Base-by-base conservation (phyloP, 306 rosid genomes). In the Nissolia schottii region DNA sequence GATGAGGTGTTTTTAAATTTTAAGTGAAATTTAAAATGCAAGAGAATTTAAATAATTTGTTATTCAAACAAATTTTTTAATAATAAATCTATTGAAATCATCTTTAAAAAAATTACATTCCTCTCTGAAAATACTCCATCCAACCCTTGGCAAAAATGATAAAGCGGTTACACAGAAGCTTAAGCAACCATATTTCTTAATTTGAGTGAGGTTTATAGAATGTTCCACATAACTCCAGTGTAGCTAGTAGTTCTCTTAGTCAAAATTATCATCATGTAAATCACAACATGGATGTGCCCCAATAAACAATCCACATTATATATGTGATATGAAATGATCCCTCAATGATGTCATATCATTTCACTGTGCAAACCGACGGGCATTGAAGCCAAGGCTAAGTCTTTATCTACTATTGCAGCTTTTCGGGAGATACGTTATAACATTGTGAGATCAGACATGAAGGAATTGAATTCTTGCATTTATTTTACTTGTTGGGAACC, bases 221-320 rank as follows among this genome's bases (percentile, higher is more conserved):
- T 66, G 19, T 55, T 73, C 53, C 14, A 25, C 71, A 27, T 50
- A 14, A 14, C 45, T 70, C 53, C 18, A 7, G 29, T 31, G 10
- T 23, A 5, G 20, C n/a, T n/a, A n/a, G 6, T 37, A 5, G 4
- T 32, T 58, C 70, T 60, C 27, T 1, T 18, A 15, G 32, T 58
- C 76, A 41, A 71, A 10, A 58, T 43, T 58, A 18, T 28, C 69
- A 59, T 72, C 59, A 58, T 59, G 43, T 43, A 13, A 57, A 57
- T 57, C 51, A 19, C 31, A 50, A 34, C 32, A 63, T 50, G 34
- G 51, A 9, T 71, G 22, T 28, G 16, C 40, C 67, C 43, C 2
- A 68, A 34, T 4, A 16, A 7, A 20, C 0, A 14, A 0, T 12
- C 50, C 5, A 6, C 4, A 22, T 48, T 71, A 45, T 5, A 9